Conservation (phyloP, 225 moss, liverwort and hornwort genomes). For the Lunularia cruciata region DNA sequence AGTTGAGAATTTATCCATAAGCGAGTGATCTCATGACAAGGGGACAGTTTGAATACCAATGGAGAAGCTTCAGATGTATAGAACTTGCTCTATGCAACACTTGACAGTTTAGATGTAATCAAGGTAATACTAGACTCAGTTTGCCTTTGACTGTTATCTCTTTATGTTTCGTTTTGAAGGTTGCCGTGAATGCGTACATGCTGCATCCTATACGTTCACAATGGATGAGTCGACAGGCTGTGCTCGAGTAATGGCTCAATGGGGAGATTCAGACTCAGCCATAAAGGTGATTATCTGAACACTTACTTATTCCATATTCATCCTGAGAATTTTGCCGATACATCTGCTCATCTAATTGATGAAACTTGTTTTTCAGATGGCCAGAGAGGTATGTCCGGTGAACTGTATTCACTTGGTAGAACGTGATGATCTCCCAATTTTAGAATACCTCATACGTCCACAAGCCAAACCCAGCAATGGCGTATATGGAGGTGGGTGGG, state of each 20-base stretch:
- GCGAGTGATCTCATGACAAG: no score
- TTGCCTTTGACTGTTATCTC: no score
- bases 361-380: constrained; percentile 50
- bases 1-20: no score
- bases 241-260: constrained; percentile 85
- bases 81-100: no score
- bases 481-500: constrained; percentile 92
- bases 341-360: not conserved
- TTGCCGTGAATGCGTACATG: constrained; percentile 78
- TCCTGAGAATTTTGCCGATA: not conserved
- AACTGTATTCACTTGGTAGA: constrained; percentile 97
- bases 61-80: no score
- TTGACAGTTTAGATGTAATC: no score
- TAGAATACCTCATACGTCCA: constrained; percentile 91
- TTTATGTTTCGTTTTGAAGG: constrained; percentile 63
- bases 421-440: constrained; percentile 75
- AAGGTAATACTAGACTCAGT: no score
- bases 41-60: no score
- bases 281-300: constrained; percentile 56
- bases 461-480: constrained; percentile 78
- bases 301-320: not conserved
- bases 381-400: constrained; percentile 89
- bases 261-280: constrained; percentile 73
- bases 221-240: constrained; percentile 87
- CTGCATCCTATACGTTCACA: constrained; percentile 78